A percentile compares a stretch with the other conserved stretches of the same genome.
These are phyloP conservation scores for Podila epicladia DNA, from an alignment of 192 early-diverging fungal genomes.

Conservation along the genomic window DNA sequence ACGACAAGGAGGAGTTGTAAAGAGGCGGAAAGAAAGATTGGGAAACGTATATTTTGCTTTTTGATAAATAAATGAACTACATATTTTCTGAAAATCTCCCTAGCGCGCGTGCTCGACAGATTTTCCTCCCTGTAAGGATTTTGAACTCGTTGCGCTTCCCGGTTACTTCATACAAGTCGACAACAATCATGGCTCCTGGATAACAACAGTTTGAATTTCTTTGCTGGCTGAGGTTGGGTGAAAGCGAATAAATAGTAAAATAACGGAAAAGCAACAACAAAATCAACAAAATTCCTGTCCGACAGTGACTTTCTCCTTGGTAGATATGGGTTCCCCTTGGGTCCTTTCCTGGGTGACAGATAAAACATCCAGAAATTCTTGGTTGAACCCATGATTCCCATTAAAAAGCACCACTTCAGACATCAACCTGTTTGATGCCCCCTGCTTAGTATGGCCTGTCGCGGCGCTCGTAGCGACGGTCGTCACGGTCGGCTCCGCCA, in stretches of 20 bases:
- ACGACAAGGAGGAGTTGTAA: slow-evolving; percentile 17
- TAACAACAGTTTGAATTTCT: too few relatives aligned
- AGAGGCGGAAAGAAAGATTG: not conserved
- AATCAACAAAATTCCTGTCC: not conserved
- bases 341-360: too few relatives aligned
- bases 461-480: slow-evolving; percentile 56
- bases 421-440: not conserved
- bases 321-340: too few relatives aligned
- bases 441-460: slow-evolving; percentile 56
- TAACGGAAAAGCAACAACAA: not conserved
- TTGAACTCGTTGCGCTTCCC: not conserved
- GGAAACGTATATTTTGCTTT: not conserved
- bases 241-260: not conserved
- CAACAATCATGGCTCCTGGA: too few relatives aligned
- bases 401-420: not conserved
- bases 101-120: not conserved
- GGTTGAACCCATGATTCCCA: not conserved
- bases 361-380: not conserved
- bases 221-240: too few relatives aligned
- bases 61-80: not conserved
- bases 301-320: not conserved
- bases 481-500: slow-evolving; percentile 51
- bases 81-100: too few relatives aligned
- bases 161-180: not conserved
- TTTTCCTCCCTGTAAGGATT: not conserved